A percentile compares a stretch with the other conserved stretches of the same genome.
Conservation (phyloP, 2,329 filamentous ascomycete species). For the Cytospora paraplurivora region DNA sequence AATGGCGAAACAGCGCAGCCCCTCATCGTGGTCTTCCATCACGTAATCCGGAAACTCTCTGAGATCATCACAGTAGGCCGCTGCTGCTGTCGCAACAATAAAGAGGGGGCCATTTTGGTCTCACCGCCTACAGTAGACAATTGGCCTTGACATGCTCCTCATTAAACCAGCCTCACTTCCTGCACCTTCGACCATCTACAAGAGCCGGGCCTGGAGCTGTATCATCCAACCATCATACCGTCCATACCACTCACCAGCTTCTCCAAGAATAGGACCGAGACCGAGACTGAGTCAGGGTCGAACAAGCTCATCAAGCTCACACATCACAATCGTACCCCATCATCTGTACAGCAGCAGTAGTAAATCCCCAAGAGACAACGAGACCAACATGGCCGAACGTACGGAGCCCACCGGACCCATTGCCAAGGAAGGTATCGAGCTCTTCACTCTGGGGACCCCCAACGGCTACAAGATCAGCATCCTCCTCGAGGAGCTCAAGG, state of each 20-base stretch:
- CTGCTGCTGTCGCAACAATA: too few species aligned
- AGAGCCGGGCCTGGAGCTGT: too few species aligned
- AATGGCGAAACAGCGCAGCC: too few species aligned
- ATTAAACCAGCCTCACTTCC: too few species aligned
- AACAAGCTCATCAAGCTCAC: background rate
- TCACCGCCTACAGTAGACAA: too few species aligned
- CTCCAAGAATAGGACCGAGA: background rate
- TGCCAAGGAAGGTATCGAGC: conserved; percentile 65
- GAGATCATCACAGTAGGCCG: too few species aligned
- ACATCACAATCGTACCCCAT: background rate
- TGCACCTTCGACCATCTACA: too few species aligned
- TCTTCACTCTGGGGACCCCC: conserved; percentile 59
- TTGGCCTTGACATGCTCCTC: too few species aligned
- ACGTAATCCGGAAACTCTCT: too few species aligned
- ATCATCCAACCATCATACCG: too few species aligned
- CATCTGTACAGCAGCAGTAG: conserved; percentile 11
- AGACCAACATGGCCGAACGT: conserved; percentile 33
- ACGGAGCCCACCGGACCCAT: conserved; percentile 57
- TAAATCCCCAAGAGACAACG: background rate
- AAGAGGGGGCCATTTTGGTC: too few species aligned
- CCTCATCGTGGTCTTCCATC: too few species aligned
- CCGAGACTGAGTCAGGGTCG: background rate
- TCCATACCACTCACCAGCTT: background rate
- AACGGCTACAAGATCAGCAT: conserved; percentile 62
- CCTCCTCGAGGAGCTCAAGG: conserved; percentile 66